A percentile compares a stretch with the other conserved stretches of the same genome.
These are phyloP conservation scores for Blastobotrys parvus DNA, from an alignment of 805 yeast genomes.

Conservation along the genomic window DNA sequence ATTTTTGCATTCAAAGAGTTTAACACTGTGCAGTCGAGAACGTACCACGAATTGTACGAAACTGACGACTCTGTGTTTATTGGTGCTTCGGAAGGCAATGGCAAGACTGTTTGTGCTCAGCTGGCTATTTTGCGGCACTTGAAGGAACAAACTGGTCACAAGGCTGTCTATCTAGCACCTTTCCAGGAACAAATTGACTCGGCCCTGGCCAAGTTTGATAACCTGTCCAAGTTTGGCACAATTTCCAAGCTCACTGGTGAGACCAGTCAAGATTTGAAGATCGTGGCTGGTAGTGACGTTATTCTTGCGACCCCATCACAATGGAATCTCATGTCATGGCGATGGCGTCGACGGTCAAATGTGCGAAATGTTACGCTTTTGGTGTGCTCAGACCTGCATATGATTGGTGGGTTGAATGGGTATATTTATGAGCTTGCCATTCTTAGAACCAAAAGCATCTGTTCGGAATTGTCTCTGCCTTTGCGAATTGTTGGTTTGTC, in stretches of 20 bases:
- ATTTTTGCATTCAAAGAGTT: slow-evolving; percentile 45
- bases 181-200: slow-evolving; percentile 45
- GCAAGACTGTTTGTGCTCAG: slow-evolving; percentile 65
- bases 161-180: slow-evolving; percentile 68
- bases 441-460: slow-evolving; percentile 63
- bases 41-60: slow-evolving; percentile 50
- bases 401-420: slow-evolving; percentile 54
- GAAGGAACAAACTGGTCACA: slow-evolving; percentile 30
- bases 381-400: slow-evolving; percentile 67
- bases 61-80: slow-evolving; percentile 53
- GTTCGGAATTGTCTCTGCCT: slow-evolving; percentile 47
- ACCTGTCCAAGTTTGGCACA: neutral
- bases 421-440: slow-evolving; percentile 59
- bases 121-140: slow-evolving; percentile 66
- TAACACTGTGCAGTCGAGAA: slow-evolving; percentile 70
- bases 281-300: slow-evolving; percentile 55
- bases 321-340: slow-evolving; percentile 61
- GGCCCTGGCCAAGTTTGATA: slow-evolving; percentile 43
- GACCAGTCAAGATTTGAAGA: slow-evolving; percentile 41
- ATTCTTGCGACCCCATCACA: slow-evolving; percentile 72
- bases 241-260: slow-evolving; percentile 56
- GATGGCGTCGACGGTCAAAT: slow-evolving; percentile 72
- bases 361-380: slow-evolving; percentile 60
- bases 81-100: slow-evolving; percentile 70
- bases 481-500: slow-evolving; percentile 64